phyloP scores from a whole-genome alignment of 306 rosid genomes.

The Cercis canadensis region DNA sequence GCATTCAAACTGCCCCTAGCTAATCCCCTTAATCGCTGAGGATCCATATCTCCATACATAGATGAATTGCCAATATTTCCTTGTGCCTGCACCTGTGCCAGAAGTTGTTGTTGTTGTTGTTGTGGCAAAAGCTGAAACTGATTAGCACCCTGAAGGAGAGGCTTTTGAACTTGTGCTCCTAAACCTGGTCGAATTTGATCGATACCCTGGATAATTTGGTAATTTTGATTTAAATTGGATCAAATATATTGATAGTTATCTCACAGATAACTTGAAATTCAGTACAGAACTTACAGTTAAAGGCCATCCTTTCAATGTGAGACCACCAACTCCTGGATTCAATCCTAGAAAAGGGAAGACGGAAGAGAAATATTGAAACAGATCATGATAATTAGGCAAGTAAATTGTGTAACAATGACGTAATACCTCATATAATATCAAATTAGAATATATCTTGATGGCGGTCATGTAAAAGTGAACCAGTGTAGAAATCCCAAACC shows the following conservation, averaged over 20 bases:
- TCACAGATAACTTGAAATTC: conserved; percentile 26
- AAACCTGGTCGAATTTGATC: conserved; percentile 86
- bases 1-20: conserved; percentile 69
- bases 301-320: conserved; percentile 96
- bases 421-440: background rate
- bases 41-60: conserved; percentile 82
- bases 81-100: conserved; percentile 89
- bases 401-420: conserved; percentile 10
- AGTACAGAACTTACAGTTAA: conserved; percentile 70
- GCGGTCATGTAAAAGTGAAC: conserved; percentile 10
- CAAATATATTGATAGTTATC: conserved; percentile 26
- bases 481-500: conserved; percentile 11
- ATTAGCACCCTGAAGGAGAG: conserved; percentile 77
- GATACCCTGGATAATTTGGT: conserved; percentile 67
- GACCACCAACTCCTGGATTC: conserved; percentile 76
- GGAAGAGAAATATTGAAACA: conserved; percentile 27
- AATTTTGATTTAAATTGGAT: conserved; percentile 37
- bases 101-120: conserved; percentile 74
- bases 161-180: conserved; percentile 89
- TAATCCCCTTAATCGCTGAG: conserved; percentile 77
- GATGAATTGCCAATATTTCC: conserved; percentile 67
- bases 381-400: conserved; percentile 11
- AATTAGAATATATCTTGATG: conserved; percentile 16
- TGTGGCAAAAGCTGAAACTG: conserved; percentile 91
- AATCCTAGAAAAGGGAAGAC: conserved; percentile 58